Evolutionary conservation across 345 rosid species (phyloP).

Genomic region (Sisymbrium altissimum): DNA sequence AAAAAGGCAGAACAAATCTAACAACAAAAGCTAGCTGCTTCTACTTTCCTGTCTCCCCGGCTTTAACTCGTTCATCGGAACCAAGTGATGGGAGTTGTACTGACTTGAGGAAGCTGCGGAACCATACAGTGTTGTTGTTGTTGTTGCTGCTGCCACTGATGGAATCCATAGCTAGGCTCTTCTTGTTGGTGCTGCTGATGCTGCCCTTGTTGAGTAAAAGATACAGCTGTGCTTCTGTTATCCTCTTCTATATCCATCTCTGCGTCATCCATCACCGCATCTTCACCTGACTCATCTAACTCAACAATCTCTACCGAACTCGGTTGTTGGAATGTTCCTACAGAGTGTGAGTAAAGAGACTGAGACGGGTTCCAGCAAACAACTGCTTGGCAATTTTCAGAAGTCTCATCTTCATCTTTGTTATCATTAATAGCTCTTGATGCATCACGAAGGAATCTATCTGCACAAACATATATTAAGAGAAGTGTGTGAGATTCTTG

Average conservation of each 20-base stretch:
- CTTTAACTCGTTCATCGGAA: conserved; percentile 22
- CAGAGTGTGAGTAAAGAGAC: not conserved
- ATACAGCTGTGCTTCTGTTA: not conserved
- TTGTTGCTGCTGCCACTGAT: conserved; percentile 26
- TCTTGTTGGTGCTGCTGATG: not conserved
- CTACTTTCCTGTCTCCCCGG: not conserved
- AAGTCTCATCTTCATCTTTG: not conserved
- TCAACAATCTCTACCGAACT: conserved; percentile 45
- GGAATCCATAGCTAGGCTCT: conserved; percentile 15
- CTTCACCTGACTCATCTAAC: conserved; percentile 46
- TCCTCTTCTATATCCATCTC: conserved; percentile 38
- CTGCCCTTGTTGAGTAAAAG: conserved; percentile 24
- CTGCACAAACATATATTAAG: conserved; percentile 30
- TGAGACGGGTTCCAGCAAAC: conserved; percentile 64
- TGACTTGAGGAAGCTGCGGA: conserved; percentile 42
- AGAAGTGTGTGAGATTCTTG: too few relatives aligned
- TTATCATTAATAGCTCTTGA: conserved; percentile 1
- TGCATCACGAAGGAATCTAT: conserved; percentile 27
- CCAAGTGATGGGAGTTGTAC: conserved; percentile 55
- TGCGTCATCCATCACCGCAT: conserved; percentile 34
- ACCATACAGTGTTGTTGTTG: conserved; percentile 44
- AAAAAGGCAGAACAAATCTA: not conserved
- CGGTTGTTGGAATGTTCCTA: conserved; percentile 10
- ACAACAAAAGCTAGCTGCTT: not conserved
- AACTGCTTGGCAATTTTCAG: conserved; percentile 46